Evolutionary conservation across 164 flowering plant species (phyloP).

Genomic region (Platanus orientalis): DNA sequence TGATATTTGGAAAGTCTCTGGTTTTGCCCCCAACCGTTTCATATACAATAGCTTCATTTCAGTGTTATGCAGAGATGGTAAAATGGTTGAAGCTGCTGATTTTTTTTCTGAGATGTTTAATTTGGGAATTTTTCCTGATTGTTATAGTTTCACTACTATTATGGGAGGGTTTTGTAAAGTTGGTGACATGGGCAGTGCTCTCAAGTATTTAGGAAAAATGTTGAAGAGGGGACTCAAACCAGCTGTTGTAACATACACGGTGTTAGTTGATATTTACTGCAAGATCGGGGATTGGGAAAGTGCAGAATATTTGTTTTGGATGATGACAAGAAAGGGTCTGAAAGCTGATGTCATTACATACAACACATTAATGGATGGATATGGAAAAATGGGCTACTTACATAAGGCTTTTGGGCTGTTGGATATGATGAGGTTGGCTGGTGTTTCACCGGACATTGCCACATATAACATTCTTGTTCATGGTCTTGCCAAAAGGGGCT

Average conservation of each 20-base stretch:
- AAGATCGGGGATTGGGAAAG: slow-evolving; percentile 29
- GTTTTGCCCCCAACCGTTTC: slow-evolving; percentile 27
- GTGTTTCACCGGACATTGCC: slow-evolving; percentile 32
- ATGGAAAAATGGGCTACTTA: slow-evolving; percentile 31
- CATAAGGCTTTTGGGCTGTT: slow-evolving; percentile 40
- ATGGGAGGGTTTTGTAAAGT: slow-evolving; percentile 42
- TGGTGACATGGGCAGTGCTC: slow-evolving; percentile 21
- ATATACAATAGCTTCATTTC: slow-evolving; percentile 46
- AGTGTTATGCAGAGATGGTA: slow-evolving; percentile 32
- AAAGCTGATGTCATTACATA: slow-evolving; percentile 36
- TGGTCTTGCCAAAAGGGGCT: slow-evolving; percentile 38
- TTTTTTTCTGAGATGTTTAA: slow-evolving; percentile 38
- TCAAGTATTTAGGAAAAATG: slow-evolving; percentile 37
- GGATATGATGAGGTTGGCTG: slow-evolving; percentile 27
- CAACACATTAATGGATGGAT: slow-evolving; percentile 42
- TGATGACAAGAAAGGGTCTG: slow-evolving; percentile 30
- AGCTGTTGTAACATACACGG: slow-evolving; percentile 36
- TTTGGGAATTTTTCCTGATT: slow-evolving; percentile 40
- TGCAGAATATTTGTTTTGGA: slow-evolving; percentile 33
- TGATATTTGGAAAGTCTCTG: slow-evolving; percentile 22
- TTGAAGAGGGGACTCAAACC: slow-evolving; percentile 40
- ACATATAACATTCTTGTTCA: slow-evolving; percentile 44
- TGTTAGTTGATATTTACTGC: slow-evolving; percentile 33
- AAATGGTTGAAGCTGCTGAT: slow-evolving; percentile 32
- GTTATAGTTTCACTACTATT: slow-evolving; percentile 38